These are phyloP conservation scores for Volvox africanus DNA, from an alignment of 139 green algal species.

Conservation along the genomic window DNA sequence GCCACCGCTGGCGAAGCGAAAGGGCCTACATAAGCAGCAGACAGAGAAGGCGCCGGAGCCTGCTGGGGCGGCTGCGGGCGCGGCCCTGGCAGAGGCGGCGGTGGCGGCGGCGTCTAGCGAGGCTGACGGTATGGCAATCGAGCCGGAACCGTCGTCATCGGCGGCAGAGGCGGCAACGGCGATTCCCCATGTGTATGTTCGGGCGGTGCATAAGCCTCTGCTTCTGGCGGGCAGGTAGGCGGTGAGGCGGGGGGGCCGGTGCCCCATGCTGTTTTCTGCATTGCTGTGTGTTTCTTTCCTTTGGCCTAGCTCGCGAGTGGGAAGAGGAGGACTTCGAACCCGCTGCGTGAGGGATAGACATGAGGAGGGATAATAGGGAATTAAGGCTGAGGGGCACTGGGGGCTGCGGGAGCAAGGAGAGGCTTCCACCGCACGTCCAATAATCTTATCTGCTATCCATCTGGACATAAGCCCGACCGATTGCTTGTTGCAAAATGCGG, in stretches of 20 bases:
- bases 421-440: too few relatives aligned
- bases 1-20: neutral
- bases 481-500: too few relatives aligned
- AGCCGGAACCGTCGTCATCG: neutral
- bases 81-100: neutral
- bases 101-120: neutral
- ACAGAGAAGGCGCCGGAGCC: neutral
- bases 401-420: too few relatives aligned
- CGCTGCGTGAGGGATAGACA: too few relatives aligned
- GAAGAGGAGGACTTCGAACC: neutral
- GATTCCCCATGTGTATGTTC: neutral
- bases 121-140: neutral
- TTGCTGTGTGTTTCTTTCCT: too few relatives aligned
- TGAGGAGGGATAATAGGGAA: neutral
- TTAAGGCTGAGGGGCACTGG: neutral
- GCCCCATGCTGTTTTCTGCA: too few relatives aligned
- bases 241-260: neutral
- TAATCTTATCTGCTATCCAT: too few relatives aligned
- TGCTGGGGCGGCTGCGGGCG: neutral
- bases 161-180: neutral
- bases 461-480: too few relatives aligned
- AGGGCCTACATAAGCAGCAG: neutral
- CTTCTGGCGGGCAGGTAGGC: slow-evolving; percentile 29
- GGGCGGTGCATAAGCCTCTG: neutral
- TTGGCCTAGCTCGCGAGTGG: too few relatives aligned